Evolutionary conservation across 371 early-diverging fungal genomes (phyloP).

Genomic region (Lichtheimia ramosa): DNA sequence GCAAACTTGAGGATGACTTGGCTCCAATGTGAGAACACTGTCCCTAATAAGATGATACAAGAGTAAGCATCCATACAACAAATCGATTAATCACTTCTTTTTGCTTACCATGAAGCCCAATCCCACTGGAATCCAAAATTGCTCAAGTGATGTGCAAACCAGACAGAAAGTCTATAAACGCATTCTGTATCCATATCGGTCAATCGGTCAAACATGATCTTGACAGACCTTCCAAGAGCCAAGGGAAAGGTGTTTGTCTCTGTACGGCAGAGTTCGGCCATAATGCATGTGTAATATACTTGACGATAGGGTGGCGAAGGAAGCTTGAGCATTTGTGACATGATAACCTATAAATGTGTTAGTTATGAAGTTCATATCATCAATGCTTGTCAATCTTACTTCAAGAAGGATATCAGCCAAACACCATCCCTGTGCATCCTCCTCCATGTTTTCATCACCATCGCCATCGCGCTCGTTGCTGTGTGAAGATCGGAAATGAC

Average conservation of each 20-base stretch:
- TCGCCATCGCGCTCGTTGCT: conserved; percentile 5
- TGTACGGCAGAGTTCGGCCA: conserved; percentile 81
- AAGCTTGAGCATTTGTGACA: conserved; percentile 70
- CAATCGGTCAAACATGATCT: conserved; percentile 62
- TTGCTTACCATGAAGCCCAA: conserved; percentile 83
- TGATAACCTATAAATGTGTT: conserved; percentile 32
- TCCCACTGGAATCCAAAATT: conserved; percentile 93
- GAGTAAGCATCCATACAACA: not conserved
- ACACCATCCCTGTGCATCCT: conserved; percentile 32
- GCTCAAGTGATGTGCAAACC: conserved; percentile 90
- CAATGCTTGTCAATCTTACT: conserved; percentile 15
- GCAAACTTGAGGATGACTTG: conserved; percentile 47
- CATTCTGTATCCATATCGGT: conserved; percentile 85
- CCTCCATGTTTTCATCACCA: conserved; percentile 20
- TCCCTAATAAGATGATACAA: conserved; percentile 33
- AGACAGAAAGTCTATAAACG: conserved; percentile 74
- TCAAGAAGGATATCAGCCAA: conserved; percentile 40
- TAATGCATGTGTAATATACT: conserved; percentile 81
- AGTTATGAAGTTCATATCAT: not conserved
- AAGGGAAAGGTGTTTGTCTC: conserved; percentile 66
- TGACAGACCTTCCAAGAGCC: conserved; percentile 60
- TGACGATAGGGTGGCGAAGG: conserved; percentile 65
- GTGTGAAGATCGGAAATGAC: conserved; percentile 37
- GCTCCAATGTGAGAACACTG: conserved; percentile 39
- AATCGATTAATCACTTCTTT: not conserved